A percentile compares a stretch with the other conserved stretches of the same genome.
phyloP scores from a whole-genome alignment of 768 basidiomycete species.

The Tephrocybe sp. region DNA sequence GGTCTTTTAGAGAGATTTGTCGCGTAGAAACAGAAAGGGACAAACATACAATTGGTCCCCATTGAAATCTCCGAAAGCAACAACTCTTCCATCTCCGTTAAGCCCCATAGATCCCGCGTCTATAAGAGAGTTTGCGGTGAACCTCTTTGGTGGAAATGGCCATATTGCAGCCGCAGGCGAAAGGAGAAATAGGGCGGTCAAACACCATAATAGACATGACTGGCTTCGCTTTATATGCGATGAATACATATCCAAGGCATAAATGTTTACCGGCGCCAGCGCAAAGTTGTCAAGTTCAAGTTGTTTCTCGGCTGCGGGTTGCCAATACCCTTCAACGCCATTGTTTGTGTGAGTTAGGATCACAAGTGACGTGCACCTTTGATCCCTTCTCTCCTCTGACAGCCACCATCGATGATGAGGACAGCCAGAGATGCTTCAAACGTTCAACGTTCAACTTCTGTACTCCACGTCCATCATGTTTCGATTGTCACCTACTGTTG shows the following conservation, averaged over 20 bases:
- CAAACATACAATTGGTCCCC: slow-evolving; percentile 87
- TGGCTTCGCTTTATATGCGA: slow-evolving; percentile 11
- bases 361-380: background rate
- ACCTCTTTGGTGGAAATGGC: slow-evolving; percentile 88
- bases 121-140: slow-evolving; percentile 77
- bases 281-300: background rate
- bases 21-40: background rate
- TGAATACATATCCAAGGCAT: slow-evolving; percentile 13
- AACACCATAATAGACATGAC: background rate
- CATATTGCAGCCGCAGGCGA: slow-evolving; percentile 37
- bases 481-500: background rate
- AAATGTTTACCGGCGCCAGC: background rate
- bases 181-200: slow-evolving; percentile 5
- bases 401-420: background rate
- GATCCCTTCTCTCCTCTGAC: background rate
- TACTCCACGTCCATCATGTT: background rate
- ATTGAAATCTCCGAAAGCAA: slow-evolving; percentile 94
- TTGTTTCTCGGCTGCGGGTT: background rate
- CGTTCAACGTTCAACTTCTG: background rate
- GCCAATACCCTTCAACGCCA: background rate
- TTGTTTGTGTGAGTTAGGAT: slow-evolving; percentile 8
- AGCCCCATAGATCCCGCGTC: slow-evolving; percentile 80
- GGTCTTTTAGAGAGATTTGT: slow-evolving; percentile 4
- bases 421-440: background rate
- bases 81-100: slow-evolving; percentile 63